phyloP scores from a whole-genome alignment of 2,329 filamentous ascomycete species.

The Fusarium agapanthi region DNA sequence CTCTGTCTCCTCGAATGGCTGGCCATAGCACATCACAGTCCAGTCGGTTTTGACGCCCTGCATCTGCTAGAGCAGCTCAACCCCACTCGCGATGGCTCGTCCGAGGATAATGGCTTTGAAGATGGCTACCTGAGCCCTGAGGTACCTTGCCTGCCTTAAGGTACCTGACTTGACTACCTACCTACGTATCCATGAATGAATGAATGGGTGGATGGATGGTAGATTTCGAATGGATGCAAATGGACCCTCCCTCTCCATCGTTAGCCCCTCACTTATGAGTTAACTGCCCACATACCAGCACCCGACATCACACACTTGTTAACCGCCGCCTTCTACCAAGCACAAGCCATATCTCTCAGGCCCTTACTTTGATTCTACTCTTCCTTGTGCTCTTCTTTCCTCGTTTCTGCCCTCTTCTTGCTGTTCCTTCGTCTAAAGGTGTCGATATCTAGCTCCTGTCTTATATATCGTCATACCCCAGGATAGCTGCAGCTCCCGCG shows the following conservation, averaged over 20 bases:
- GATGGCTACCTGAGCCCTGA: neutral
- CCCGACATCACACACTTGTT: constrained; percentile 37
- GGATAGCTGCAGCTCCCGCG: constrained; percentile 12
- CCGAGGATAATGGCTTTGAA: constrained; percentile 2
- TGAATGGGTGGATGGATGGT: constrained; percentile 20
- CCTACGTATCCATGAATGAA: neutral
- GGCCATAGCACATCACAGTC: constrained; percentile 7
- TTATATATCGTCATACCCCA: constrained; percentile 14
- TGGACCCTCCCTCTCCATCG: constrained; percentile 32
- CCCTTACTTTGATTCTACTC: constrained; percentile 5
- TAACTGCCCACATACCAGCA: constrained; percentile 39
- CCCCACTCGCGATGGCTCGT: constrained; percentile 31
- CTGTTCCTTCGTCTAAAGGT: neutral
- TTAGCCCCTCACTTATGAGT: constrained; percentile 41
- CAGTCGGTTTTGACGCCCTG: constrained; percentile 27
- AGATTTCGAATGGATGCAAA: constrained; percentile 1
- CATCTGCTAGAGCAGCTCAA: constrained; percentile 31
- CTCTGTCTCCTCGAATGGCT: neutral
- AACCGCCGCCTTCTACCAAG: constrained; percentile 27
- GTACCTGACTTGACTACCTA: neutral
- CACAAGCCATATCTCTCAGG: constrained; percentile 25
- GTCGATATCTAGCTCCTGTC: constrained; percentile 10
- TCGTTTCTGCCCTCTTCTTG: neutral
- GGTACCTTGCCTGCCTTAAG: neutral
- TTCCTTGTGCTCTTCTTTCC: neutral